Base-by-base conservation (phyloP, 2,329 filamentous ascomycete species). In the Zasmidium angulare region DNA sequence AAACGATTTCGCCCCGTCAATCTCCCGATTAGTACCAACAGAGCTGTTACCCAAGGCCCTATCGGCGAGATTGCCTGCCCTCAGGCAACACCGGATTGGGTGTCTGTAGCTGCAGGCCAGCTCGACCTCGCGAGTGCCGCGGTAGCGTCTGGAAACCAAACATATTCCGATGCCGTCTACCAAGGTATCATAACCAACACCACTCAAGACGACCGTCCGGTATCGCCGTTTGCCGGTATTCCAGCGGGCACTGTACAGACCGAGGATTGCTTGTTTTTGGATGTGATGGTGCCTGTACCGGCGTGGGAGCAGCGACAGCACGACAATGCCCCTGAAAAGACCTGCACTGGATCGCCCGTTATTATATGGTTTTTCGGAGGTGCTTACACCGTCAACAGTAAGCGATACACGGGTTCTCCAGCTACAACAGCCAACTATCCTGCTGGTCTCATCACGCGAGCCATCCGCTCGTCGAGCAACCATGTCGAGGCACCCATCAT, bases 1-100 rank as follows among this genome's bases (percentile, higher is more conserved):
- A 68, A 83, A 36, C 75, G 83, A 24, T 85, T 83, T 63, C 75
- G 75, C 19, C 76, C 78, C 21, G 82, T 83, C 1, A 56, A 67
- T 24, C 48, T 63, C 10, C 68, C 71, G 73, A 71, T 70, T 9
- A 63, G 70, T 51, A 78, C 82, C 63, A 75, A 80, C 29, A 70
- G 74, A 2, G 60, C 65, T 0, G 69, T 84, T 20, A 76, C 82
- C 50, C 77, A 72, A 46, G 82, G 81, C 46, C 68, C 67, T 21
- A 65, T 74, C 2, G 74, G 71, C 12, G 74, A 72, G 14, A 73
- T 81, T 11, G 29, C 17, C 21, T 81, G 79, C 59, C 76, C 78
- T 2, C 78, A 80, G 66, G 75, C 75, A 2, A 55, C 47, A n/a
- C 77, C 80, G 20, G 71, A 73, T 14, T 85, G 82, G 83, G 11